Conservation (phyloP, 1,139 yeast species). For the Kodamaea sp. region DNA sequence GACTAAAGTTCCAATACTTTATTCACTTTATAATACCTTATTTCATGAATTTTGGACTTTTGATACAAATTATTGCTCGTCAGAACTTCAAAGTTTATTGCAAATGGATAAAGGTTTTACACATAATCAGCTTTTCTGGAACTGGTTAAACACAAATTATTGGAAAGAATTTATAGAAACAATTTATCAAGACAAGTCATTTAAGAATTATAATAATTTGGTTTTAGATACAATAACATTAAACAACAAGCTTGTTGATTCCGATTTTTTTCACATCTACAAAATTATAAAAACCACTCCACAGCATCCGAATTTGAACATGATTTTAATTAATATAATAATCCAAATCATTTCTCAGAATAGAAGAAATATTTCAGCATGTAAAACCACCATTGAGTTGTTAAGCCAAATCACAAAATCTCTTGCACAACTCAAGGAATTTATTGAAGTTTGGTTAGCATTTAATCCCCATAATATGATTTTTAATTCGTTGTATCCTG, state of each 20-base stretch:
- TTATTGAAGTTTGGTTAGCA: constrained; percentile 28
- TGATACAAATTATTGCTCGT: constrained; percentile 16
- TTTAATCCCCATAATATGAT: constrained; percentile 19
- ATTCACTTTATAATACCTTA: constrained; percentile 14
- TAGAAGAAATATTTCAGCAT: constrained; percentile 9
- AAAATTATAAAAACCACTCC: constrained; percentile 14
- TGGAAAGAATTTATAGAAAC: constrained; percentile 27
- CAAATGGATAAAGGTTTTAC: not conserved
- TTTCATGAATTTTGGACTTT: constrained; percentile 30
- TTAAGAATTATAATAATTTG: constrained; percentile 14
- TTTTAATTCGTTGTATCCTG: constrained; percentile 29
- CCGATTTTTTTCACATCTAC: constrained; percentile 10
- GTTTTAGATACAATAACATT: constrained; percentile 19
- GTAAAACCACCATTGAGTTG: constrained; percentile 1
- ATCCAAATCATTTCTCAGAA: constrained; percentile 10
- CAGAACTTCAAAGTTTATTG: constrained; percentile 1
- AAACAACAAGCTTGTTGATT: constrained; percentile 12
- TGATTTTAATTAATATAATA: constrained; percentile 19
- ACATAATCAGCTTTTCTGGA: constrained; percentile 24
- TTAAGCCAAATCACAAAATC: constrained; percentile 8
- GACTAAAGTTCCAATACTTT: constrained; percentile 6
- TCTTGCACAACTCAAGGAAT: constrained; percentile 8
- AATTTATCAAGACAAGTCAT: constrained; percentile 8
- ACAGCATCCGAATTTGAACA: constrained; percentile 25
- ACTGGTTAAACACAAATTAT: constrained; percentile 24